These are phyloP conservation scores for Myriosclerotinia scirpicola DNA, from an alignment of 2,329 filamentous ascomycete species.

Conservation along the genomic window DNA sequence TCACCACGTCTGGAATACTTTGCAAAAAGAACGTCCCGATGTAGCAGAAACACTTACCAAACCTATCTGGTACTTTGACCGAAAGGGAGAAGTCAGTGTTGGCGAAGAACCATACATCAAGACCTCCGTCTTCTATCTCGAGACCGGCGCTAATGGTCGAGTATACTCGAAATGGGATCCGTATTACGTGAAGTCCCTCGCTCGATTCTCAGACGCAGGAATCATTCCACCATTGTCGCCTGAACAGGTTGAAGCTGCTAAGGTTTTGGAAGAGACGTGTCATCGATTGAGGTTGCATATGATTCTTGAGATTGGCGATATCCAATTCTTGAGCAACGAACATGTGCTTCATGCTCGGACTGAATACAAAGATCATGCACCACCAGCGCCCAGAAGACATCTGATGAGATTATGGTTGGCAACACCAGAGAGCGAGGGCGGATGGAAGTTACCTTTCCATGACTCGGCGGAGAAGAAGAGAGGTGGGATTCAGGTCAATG, in stretches of 20 bases:
- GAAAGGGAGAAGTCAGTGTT: conserved; percentile 76
- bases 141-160: conserved; percentile 63
- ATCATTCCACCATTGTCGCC: conserved; percentile 70
- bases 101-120: conserved; percentile 75
- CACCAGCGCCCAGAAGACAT: conserved; percentile 70
- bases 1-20: conserved; percentile 78
- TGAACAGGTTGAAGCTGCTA: conserved; percentile 66
- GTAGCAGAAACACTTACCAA: conserved; percentile 72
- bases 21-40: conserved; percentile 74
- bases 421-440: conserved; percentile 77
- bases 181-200: conserved; percentile 78
- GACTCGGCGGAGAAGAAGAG: conserved; percentile 83
- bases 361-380: conserved; percentile 70
- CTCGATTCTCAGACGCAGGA: conserved; percentile 70
- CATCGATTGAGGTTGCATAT: conserved; percentile 74
- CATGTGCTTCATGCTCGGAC: conserved; percentile 82
- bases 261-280: conserved; percentile 75
- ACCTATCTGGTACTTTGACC: conserved; percentile 89
- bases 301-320: conserved; percentile 82
- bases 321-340: conserved; percentile 80
- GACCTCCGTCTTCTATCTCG: conserved; percentile 73
- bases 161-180: conserved; percentile 89
- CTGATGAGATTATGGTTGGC: conserved; percentile 83
- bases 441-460: conserved; percentile 80
- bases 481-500: conserved; percentile 83